Evolutionary conservation across 192 early-diverging fungal species (phyloP), one percentile per base, ranked within the genome.

Genomic region (Funneliformis mosseae): DNA sequence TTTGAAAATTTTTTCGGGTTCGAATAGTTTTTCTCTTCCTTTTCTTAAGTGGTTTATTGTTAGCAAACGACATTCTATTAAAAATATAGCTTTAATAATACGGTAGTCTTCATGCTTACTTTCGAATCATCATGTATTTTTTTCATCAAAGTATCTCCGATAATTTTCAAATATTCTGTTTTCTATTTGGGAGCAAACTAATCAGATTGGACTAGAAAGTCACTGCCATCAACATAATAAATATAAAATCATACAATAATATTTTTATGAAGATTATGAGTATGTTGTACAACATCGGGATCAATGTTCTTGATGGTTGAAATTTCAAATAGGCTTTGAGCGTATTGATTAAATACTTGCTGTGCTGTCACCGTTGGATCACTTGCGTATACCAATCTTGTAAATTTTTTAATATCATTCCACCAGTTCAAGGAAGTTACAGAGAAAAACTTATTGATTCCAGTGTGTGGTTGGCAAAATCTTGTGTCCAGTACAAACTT

Each of bases 361-460:
- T 48, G 71, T 73, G 43, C 71, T 48, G 45, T 73, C 12, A 48
- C 71, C 7, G 46, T 73, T 59, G 45, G 72, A 27, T 74, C 45
- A 1, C 27, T 59, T 9, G 23, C 27, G n/a, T 74, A 74, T 55
- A 28, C 14, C 1, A 46, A 74, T 74, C 8, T 74, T 74, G 43
- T 59, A 8, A 74, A 74, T 11, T 39, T 1, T 55, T 28, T 46
- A 38, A 74, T 59, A 6, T 9, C 21, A 74, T 12, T 59, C 72
- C 46, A 74, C 18, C 72, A 33, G 2, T 33, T 63, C 33, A 76
- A 62, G 33, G 18, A 3, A 0, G 33, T 76, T 63, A 60, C 60
- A 63, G 33, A 62, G 41, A 76, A 76, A 76, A 76, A 62, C n/a
- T 76, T 33, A 11, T 9, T 76, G n/a, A 76, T 62, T 63, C 27